Evolutionary conservation across 345 rosid genomes (phyloP).

Genomic region (Raphanus raphanistrum): DNA sequence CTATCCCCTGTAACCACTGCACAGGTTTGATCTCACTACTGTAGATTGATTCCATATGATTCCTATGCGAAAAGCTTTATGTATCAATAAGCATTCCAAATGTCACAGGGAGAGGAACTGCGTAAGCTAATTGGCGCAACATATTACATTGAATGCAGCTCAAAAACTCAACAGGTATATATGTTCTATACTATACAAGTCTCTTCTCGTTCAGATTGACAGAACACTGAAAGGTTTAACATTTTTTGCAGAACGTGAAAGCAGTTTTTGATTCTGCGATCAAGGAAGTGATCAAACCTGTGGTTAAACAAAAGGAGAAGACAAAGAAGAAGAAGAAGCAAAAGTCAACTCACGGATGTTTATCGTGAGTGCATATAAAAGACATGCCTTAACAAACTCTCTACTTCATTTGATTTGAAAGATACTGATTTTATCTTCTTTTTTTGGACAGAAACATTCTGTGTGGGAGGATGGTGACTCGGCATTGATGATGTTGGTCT

Average conservation of each 20-base stretch:
- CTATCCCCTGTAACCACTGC: slow-evolving; percentile 84
- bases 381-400: slow-evolving; percentile 25
- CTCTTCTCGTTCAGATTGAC: neutral
- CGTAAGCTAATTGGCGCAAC: slow-evolving; percentile 90
- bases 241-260: slow-evolving; percentile 75
- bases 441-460: slow-evolving; percentile 37
- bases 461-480: slow-evolving; percentile 39
- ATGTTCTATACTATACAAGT: neutral
- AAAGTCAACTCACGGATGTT: slow-evolving; percentile 65
- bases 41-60: neutral
- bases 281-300: slow-evolving; percentile 85
- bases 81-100: neutral
- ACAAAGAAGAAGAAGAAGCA: slow-evolving; percentile 46
- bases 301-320: slow-evolving; percentile 74
- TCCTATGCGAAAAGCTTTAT: neutral
- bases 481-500: slow-evolving; percentile 31
- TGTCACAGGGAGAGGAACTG: slow-evolving; percentile 88
- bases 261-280: slow-evolving; percentile 95
- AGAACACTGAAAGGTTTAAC: neutral
- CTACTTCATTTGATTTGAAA: neutral
- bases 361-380: slow-evolving; percentile 53
- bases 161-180: slow-evolving; percentile 97
- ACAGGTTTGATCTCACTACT: slow-evolving; percentile 52
- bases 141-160: slow-evolving; percentile 95
- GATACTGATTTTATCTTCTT: slow-evolving; percentile 6